Evolutionary conservation across 352 stramenopile species (phyloP).

Genomic region (Globisporangium recalcitrans): DNA sequence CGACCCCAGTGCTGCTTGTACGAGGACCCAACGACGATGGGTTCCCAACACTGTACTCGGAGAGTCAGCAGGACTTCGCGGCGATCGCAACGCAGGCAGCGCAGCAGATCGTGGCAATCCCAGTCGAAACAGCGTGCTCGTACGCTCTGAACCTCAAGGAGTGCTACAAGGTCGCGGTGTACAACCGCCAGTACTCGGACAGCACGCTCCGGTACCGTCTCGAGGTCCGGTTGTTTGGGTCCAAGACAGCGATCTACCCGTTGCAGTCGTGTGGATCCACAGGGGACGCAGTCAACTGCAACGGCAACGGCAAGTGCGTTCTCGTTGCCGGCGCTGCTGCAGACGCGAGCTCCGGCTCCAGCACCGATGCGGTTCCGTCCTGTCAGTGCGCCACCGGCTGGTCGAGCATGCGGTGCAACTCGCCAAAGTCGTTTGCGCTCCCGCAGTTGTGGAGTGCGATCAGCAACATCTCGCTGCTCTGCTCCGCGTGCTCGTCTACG

Average conservation of each 20-base stretch:
- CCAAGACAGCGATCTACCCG: slow-evolving; percentile 20
- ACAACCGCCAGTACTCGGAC: slow-evolving; percentile 59
- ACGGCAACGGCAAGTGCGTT: slow-evolving; percentile 48
- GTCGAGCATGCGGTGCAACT: slow-evolving; percentile 57
- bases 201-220: slow-evolving; percentile 38
- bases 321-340: slow-evolving; percentile 23
- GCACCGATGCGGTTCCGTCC: slow-evolving; percentile 12
- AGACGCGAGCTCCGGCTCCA: neutral
- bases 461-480: slow-evolving; percentile 45
- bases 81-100: slow-evolving; percentile 20
- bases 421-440: slow-evolving; percentile 46
- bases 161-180: slow-evolving; percentile 68
- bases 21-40: slow-evolving; percentile 40
- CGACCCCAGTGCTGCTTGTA: slow-evolving; percentile 46
- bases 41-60: slow-evolving; percentile 43
- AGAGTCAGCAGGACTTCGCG: slow-evolving; percentile 50
- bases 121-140: slow-evolving; percentile 40
- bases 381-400: slow-evolving; percentile 63
- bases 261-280: slow-evolving; percentile 17
- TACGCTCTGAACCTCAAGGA: slow-evolving; percentile 26
- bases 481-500: slow-evolving; percentile 36
- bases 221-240: slow-evolving; percentile 32
- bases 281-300: slow-evolving; percentile 33
- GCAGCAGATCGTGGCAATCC: slow-evolving; percentile 37
- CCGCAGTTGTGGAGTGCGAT: slow-evolving; percentile 55